These are phyloP conservation scores for Meredithiella fracta DNA, from an alignment of 2,329 filamentous ascomycete species.

Conservation along the genomic window DNA sequence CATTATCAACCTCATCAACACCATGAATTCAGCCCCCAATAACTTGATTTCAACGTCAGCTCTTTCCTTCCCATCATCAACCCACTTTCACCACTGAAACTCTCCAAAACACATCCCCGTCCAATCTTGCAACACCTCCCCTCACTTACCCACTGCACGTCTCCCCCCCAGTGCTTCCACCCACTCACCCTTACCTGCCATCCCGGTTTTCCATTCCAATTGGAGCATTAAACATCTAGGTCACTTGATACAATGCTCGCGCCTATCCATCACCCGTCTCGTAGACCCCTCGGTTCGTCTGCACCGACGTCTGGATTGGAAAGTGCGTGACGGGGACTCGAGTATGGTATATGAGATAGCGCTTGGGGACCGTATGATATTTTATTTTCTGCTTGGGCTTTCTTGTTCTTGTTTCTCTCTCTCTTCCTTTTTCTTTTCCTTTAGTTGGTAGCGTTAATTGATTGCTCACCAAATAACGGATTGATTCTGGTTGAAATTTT, in stretches of 20 bases:
- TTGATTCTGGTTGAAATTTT: slow-evolving; percentile 4
- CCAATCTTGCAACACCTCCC: background rate
- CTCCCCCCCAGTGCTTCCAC: background rate
- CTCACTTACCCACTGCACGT: background rate
- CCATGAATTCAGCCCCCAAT: background rate
- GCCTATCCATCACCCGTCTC: background rate
- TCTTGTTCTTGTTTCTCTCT: slow-evolving; percentile 10
- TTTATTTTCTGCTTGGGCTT: background rate
- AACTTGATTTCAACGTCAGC: too few species aligned
- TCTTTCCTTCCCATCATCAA: too few species aligned
- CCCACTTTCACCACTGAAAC: background rate
- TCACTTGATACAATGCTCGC: background rate
- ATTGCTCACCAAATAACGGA: slow-evolving; percentile 4
- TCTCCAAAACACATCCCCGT: background rate
- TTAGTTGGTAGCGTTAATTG: slow-evolving; percentile 2
- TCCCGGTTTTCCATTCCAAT: background rate
- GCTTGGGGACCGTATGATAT: background rate
- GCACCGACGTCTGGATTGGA: too few species aligned
- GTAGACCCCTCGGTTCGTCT: background rate
- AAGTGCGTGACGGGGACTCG: too few species aligned
- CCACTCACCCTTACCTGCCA: background rate
- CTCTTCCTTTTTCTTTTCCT: slow-evolving; percentile 5
- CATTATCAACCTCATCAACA: background rate
- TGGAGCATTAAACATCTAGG: background rate
- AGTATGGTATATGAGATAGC: too few species aligned